Evolutionary conservation across 2,329 filamentous ascomycete genomes (phyloP), one percentile per base, ranked within the genome.

Genomic region (Colletotrichum tamarilloi): DNA sequence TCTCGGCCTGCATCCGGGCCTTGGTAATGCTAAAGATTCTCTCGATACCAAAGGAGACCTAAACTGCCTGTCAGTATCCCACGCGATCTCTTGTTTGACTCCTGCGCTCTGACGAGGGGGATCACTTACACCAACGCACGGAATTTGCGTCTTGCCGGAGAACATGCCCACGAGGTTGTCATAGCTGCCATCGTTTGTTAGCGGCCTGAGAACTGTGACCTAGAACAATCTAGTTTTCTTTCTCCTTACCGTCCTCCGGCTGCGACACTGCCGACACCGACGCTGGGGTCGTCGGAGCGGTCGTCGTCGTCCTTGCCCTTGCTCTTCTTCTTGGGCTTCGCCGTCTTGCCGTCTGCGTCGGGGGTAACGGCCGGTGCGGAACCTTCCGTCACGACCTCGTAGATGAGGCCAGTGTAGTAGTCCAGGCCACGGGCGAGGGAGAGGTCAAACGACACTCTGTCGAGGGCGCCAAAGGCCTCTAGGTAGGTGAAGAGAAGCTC

Each of bases 161-260:
- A 98, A 98, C 94, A 98, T 98, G 84, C 94, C 94, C 5, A 98
- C 96, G 4, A 98, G 89, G 80, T 97, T 93, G 83, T 98, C 96
- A 82, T 98, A 98, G 74, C 95, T 92, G 57, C 95, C 95, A 80
- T 95, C 16, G 5, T 4, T 19, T 16, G 71, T 73, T 62, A 71
- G 71, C 56, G 42, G 9, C 6, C 24, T 35, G 30, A 26, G 11
- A 67, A 24, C 30, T 11, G 7, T 9, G 28, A 12, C 38, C 38
- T 19, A 42, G 32, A 35, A 5, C 22, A 19, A 16, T 35, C 14
- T 5, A 8, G 35, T 9, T 19, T 19, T 32, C 22, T 8, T 26
- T n/a, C 38, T 94, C 88, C 75, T 90, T 92, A 62, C 92, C 92
- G 14, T 76, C 78, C 92, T 79, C 93, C 93, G 8, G 92, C 92